Conservation (phyloP, 2,329 filamentous ascomycete genomes). For the Fusarium humuli region DNA sequence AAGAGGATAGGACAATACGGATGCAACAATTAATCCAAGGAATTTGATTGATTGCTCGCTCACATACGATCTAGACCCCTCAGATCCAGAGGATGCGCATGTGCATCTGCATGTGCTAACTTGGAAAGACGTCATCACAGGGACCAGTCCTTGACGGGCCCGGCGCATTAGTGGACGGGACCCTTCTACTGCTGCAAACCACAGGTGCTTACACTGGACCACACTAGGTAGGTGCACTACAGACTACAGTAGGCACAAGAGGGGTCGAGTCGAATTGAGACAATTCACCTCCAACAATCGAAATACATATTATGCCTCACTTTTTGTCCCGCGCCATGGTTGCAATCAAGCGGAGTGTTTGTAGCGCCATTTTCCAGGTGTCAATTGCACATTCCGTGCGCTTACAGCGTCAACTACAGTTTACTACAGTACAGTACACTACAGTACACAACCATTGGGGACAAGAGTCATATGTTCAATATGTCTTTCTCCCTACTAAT, state of each 20-base stretch:
- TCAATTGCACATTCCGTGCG: conserved; percentile 1
- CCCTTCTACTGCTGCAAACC: neutral
- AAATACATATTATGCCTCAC: conserved; percentile 26
- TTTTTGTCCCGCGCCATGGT: neutral
- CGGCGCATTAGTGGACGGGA: conserved; percentile 23
- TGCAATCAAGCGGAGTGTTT: conserved; percentile 14
- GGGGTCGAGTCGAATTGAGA: conserved; percentile 32
- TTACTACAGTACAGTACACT: neutral
- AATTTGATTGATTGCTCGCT: neutral
- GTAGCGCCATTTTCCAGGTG: conserved; percentile 3
- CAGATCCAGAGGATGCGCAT: conserved; percentile 1
- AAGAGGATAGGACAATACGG: neutral
- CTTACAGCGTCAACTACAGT: conserved; percentile 13
- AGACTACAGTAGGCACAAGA: conserved; percentile 4
- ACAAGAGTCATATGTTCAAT: conserved; percentile 1
- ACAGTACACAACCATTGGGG: neutral
- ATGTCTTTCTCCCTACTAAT: conserved; percentile 18
- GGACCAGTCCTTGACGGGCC: conserved; percentile 1
- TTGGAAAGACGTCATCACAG: conserved; percentile 38
- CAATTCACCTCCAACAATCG: conserved; percentile 16
- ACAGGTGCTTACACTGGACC: neutral
- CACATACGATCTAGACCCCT: conserved; percentile 32
- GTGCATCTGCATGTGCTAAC: neutral
- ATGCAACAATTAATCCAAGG: conserved; percentile 25
- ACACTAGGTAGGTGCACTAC: no score